Conservation (phyloP, 495 filamentous ascomycete genomes). For the Margaritispora aquatica region DNA sequence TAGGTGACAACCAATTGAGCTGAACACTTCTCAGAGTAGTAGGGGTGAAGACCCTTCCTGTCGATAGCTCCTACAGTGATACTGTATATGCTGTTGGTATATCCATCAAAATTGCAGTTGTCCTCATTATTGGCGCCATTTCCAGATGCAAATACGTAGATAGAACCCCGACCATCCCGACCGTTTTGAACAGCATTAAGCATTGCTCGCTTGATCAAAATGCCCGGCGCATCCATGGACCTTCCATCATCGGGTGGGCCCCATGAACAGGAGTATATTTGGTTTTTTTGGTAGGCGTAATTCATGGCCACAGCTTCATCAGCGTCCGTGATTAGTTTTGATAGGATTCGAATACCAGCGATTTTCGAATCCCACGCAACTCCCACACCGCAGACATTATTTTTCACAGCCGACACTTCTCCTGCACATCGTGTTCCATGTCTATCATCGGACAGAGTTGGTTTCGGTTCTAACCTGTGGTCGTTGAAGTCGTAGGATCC, state of each 20-base stretch:
- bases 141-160: conserved; percentile 95
- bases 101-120: conserved; percentile 99
- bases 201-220: conserved; percentile 86
- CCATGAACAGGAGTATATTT: conserved; percentile 99
- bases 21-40: conserved; percentile 93
- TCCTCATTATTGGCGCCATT: conserved; percentile 85
- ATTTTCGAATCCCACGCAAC: conserved; percentile 91
- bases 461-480: conserved; percentile 66
- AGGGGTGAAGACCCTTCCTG: conserved; percentile 74
- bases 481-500: conserved; percentile 98
- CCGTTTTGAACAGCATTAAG: conserved; percentile 87
- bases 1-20: conserved; percentile 94
- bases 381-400: conserved; percentile 91
- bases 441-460: conserved; percentile 69
- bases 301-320: conserved; percentile 92
- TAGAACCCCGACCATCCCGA: conserved; percentile 73
- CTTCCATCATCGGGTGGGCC: conserved; percentile 88
- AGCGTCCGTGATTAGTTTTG: conserved; percentile 79
- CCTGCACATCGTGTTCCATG: conserved; percentile 95
- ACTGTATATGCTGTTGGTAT: conserved; percentile 98
- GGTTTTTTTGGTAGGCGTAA: conserved; percentile 82
- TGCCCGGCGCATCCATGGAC: conserved; percentile 89
- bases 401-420: conserved; percentile 84
- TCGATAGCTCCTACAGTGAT: conserved; percentile 95
- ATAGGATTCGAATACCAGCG: conserved; percentile 84